These are phyloP conservation scores for Vitellaria paradoxa DNA, from an alignment of 179 eudicot genomes.

Conservation along the genomic window DNA sequence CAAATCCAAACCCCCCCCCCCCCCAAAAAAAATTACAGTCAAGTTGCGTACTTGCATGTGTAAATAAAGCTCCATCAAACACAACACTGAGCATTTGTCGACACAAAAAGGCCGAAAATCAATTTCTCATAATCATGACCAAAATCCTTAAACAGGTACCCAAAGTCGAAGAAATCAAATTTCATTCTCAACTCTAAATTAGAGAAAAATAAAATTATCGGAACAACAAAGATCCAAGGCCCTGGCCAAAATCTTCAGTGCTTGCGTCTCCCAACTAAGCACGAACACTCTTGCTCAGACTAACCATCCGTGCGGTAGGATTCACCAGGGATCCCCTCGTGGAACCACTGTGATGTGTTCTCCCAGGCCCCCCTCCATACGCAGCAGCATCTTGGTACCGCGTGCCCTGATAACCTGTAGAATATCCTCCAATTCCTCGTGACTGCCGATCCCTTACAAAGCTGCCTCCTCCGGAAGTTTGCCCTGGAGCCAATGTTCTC, in stretches of 20 bases:
- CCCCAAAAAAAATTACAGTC: too few species aligned
- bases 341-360: conserved; percentile 28
- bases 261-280: background rate
- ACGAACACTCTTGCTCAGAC: conserved; percentile 54
- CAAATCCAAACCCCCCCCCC: too few species aligned
- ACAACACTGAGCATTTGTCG: too few species aligned
- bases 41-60: too few species aligned
- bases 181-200: too few species aligned
- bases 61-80: too few species aligned
- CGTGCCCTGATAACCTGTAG: conserved; percentile 22
- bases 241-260: background rate
- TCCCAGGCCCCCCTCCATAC: conserved; percentile 24
- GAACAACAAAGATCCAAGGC: background rate
- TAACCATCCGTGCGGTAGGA: conserved; percentile 62
- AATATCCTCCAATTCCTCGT: conserved; percentile 37
- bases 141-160: too few species aligned
- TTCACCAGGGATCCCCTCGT: conserved; percentile 56
- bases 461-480: conserved; percentile 40
- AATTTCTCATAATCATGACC: too few species aligned
- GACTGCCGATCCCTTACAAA: conserved; percentile 45
- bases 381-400: conserved; percentile 26
- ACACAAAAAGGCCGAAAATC: too few species aligned
- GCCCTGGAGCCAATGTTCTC: conserved; percentile 34
- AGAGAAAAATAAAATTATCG: too few species aligned
- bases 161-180: too few species aligned